Percentiles rank a stretch among this genome's conserved stretches.
Evolutionary conservation across 495 filamentous ascomycete species (phyloP).

Genomic region (Annulohypoxylon moriforme): DNA sequence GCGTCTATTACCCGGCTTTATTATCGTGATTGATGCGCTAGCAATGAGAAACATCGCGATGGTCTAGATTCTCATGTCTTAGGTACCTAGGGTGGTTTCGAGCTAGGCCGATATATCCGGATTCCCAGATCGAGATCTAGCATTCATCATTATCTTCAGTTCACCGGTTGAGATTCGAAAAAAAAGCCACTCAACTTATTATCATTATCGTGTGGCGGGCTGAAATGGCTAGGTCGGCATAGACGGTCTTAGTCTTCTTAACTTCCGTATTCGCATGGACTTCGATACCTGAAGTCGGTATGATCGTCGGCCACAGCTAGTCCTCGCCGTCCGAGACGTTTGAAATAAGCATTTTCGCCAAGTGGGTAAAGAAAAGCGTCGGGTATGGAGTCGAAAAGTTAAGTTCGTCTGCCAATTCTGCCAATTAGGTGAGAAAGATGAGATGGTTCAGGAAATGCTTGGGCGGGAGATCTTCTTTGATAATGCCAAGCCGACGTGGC

Average conservation of each 20-base stretch:
- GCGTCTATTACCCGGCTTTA: not conserved
- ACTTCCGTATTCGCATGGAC: not conserved
- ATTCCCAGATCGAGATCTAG: not conserved
- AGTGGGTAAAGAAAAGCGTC: slow-evolving; percentile 14
- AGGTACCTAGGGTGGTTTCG: not conserved
- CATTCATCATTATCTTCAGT: not conserved
- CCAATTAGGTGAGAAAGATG: slow-evolving; percentile 15
- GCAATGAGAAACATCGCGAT: not conserved
- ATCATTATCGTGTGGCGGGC: not conserved
- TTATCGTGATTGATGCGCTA: not conserved
- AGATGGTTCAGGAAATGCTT: not conserved
- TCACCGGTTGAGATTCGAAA: not conserved
- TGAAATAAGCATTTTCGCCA: slow-evolving; percentile 26
- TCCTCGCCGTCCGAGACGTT: not conserved
- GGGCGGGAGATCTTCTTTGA: slow-evolving; percentile 35
- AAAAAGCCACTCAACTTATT: not conserved
- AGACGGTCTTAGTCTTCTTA: not conserved
- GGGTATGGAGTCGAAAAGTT: slow-evolving; percentile 1
- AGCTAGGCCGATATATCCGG: not conserved
- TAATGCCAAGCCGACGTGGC: slow-evolving; percentile 40
- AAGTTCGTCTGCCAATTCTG: slow-evolving; percentile 14
- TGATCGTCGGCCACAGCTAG: not conserved
- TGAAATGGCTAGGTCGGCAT: not conserved
- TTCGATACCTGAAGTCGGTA: not conserved
- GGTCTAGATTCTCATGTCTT: slow-evolving; percentile 4